These are phyloP conservation scores for Lachnellula subtilissima DNA, from an alignment of 2,329 filamentous ascomycete genomes.

Conservation along the genomic window DNA sequence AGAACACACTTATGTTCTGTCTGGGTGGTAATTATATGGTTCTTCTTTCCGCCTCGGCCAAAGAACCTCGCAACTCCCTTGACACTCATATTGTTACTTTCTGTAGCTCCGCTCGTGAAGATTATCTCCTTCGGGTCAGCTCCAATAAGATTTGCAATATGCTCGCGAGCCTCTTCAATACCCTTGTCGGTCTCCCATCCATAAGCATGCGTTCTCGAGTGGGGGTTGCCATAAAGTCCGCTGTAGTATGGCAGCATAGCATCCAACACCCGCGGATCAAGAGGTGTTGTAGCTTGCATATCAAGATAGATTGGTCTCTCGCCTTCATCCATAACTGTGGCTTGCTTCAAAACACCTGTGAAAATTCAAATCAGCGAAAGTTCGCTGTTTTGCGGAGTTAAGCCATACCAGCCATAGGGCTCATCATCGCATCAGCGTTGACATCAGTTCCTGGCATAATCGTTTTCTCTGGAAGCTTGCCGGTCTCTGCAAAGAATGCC, in stretches of 20 bases:
- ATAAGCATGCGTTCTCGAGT: slow-evolving; percentile 95
- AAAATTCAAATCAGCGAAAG: slow-evolving; percentile 18
- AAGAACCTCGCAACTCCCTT: slow-evolving; percentile 98
- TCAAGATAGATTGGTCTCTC: slow-evolving; percentile 94
- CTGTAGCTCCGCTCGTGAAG: slow-evolving; percentile 95
- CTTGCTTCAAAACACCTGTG: slow-evolving; percentile 76
- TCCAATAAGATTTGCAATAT: slow-evolving; percentile 83
- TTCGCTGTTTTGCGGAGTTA: slow-evolving; percentile 9
- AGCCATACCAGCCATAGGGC: slow-evolving; percentile 65
- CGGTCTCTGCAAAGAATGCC: slow-evolving; percentile 58
- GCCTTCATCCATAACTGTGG: slow-evolving; percentile 88
- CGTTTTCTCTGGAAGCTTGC: slow-evolving; percentile 27
- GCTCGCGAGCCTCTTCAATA: slow-evolving; percentile 76
- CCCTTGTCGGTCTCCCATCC: slow-evolving; percentile 98
- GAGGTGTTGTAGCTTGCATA: slow-evolving; percentile 95
- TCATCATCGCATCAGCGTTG: slow-evolving; percentile 59
- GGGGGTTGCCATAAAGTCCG: slow-evolving; percentile 91
- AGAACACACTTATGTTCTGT: slow-evolving; percentile 99
- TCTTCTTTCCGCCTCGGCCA: slow-evolving; percentile 89
- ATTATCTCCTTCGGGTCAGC: slow-evolving; percentile 98
- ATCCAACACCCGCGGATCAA: slow-evolving; percentile 90
- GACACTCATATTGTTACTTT: slow-evolving; percentile 99
- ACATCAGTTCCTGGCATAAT: slow-evolving; percentile 23
- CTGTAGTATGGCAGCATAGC: slow-evolving; percentile 95
- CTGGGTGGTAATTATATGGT: slow-evolving; percentile 94